Percentiles rank a stretch among this genome's conserved stretches.
Conservation (phyloP, 78 protist genomes). For the Dictyostelium intermedium region DNA sequence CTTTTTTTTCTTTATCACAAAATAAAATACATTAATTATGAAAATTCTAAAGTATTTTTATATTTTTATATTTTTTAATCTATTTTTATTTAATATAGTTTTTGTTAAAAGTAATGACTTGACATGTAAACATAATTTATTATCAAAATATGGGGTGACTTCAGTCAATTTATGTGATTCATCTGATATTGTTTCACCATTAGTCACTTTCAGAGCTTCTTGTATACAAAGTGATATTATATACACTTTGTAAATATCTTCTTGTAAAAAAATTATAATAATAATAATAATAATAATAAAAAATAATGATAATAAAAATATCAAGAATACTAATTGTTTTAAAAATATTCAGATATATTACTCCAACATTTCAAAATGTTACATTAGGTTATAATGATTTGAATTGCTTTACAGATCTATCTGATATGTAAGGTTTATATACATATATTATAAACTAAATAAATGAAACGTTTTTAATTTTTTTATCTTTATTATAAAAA, state of each 20-base stretch:
- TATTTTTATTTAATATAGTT: neutral
- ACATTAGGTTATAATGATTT: neutral
- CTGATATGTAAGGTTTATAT: neutral
- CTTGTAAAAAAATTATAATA: too few species aligned
- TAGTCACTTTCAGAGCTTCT: neutral
- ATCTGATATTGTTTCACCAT: neutral
- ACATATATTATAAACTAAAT: too few species aligned
- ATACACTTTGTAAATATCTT: neutral
- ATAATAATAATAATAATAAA: too few species aligned
- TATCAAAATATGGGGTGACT: too few species aligned
- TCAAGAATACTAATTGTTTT: too few species aligned
- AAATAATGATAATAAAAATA: too few species aligned
- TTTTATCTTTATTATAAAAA: too few species aligned
- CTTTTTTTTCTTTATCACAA: too few species aligned
- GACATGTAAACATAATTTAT: neutral
- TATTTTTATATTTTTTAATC: too few species aligned
- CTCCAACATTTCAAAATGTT: neutral
- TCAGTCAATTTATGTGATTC: neutral
- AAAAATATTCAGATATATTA: too few species aligned
- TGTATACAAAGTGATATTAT: neutral
- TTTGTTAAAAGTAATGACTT: neutral
- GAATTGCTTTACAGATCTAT: neutral
- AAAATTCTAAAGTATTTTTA: neutral
- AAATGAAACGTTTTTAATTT: too few species aligned
- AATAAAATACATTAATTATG: too few species aligned